phyloP scores from a whole-genome alignment of 2,329 filamentous ascomycete species.

The Calonectria crousiana region DNA sequence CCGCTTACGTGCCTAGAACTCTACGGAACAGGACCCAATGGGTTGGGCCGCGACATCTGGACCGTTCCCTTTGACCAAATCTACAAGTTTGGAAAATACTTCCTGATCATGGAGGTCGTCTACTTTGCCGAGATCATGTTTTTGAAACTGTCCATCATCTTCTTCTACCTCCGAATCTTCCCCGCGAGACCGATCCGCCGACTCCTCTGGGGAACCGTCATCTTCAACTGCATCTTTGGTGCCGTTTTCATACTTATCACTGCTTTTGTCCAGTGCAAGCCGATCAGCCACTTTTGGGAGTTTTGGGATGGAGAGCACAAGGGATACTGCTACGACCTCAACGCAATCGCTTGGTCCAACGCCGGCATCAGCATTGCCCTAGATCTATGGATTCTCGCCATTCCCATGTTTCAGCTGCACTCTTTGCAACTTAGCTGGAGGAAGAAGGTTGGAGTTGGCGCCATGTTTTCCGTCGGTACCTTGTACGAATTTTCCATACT shows the following conservation, averaged over 20 bases:
- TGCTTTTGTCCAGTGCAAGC: constrained; percentile 62
- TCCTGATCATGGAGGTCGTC: constrained; percentile 57
- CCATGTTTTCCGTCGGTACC: constrained; percentile 66
- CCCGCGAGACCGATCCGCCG: constrained; percentile 52
- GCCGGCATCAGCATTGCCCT: constrained; percentile 65
- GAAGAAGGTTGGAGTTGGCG: constrained; percentile 60
- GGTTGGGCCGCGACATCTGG: constrained; percentile 66
- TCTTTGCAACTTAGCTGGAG: constrained; percentile 58
- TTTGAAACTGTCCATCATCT: constrained; percentile 64
- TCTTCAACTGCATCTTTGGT: constrained; percentile 54
- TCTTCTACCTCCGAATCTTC: constrained; percentile 69
- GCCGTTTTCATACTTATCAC: constrained; percentile 56
- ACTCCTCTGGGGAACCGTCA: constrained; percentile 56
- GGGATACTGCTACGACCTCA: constrained; percentile 64
- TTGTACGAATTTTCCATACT: constrained; percentile 39
- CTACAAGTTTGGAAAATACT: constrained; percentile 56
- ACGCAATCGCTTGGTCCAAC: constrained; percentile 35
- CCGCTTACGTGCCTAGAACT: constrained; percentile 49
- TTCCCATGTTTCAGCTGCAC: constrained; percentile 62
- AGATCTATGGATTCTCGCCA: constrained; percentile 64
- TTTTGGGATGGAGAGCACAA: constrained; percentile 62
- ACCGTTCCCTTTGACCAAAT: constrained; percentile 56
- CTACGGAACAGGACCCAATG: constrained; percentile 50
- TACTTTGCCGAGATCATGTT: constrained; percentile 62
- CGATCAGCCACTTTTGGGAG: constrained; percentile 66